phyloP scores from a whole-genome alignment of 176 grass and related monocot species.

The Paspalum notatum region DNA sequence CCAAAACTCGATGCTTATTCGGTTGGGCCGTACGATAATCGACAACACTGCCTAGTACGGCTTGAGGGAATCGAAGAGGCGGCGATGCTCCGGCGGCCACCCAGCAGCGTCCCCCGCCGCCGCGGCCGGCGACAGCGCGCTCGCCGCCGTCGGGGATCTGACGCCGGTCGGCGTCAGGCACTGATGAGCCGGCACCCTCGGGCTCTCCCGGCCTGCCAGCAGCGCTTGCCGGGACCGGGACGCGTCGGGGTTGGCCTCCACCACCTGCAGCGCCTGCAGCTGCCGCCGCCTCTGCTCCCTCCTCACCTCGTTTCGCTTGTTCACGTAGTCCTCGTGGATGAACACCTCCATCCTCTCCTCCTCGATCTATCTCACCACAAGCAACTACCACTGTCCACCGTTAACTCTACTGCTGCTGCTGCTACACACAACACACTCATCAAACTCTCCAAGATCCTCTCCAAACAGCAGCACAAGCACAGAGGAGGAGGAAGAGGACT shows the following conservation, averaged over 20 bases:
- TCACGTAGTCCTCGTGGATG: constrained; percentile 77
- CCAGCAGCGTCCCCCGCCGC: constrained; percentile 1
- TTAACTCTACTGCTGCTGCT: not conserved
- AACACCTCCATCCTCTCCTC: constrained; percentile 62
- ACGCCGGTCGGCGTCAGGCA: constrained; percentile 7
- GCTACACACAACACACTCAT: not conserved
- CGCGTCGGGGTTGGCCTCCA: constrained; percentile 22
- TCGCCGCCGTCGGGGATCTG: constrained; percentile 14
- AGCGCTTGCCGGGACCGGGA: not conserved
- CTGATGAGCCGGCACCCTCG: not conserved
- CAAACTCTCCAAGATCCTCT: not conserved
- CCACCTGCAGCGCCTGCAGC: constrained; percentile 45
- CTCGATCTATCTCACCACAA: not conserved
- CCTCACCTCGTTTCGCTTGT: constrained; percentile 55
- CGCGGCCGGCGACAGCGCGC: not conserved
- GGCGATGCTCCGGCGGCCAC: constrained; percentile 14
- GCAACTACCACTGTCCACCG: not conserved
- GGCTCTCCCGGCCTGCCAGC: constrained; percentile 23
- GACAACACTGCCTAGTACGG: constrained; percentile 47
- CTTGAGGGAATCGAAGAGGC: constrained; percentile 62
- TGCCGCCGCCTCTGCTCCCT: constrained; percentile 49
- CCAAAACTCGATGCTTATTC: constrained; percentile 23
- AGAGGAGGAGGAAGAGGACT: constrained; percentile 17
- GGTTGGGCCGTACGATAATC: not conserved
- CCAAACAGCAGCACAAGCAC: not conserved